phyloP scores from a whole-genome alignment of 2,329 filamentous ascomycete genomes.

The Fusarium anthophilum region DNA sequence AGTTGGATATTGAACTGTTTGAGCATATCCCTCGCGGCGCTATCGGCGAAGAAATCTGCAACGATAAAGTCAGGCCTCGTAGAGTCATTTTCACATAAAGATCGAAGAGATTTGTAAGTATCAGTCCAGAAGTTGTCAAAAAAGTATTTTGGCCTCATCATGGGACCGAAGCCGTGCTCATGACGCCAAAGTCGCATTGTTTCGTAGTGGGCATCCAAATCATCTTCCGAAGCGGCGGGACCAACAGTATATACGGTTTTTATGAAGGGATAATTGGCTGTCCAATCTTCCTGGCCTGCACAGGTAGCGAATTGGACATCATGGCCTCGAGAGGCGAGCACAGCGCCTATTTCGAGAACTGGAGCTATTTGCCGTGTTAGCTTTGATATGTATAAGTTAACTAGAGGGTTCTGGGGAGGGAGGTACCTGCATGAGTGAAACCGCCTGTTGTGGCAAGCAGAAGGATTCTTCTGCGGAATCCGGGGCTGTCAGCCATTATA shows the following conservation, averaged over 20 bases:
- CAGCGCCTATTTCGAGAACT: constrained; percentile 48
- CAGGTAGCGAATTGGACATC: constrained; percentile 52
- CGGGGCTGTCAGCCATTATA: constrained; percentile 24
- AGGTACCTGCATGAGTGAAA: constrained; percentile 48
- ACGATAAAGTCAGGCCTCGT: constrained; percentile 52
- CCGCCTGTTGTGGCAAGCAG: constrained; percentile 49
- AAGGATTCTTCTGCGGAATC: constrained; percentile 39
- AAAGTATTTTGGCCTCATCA: constrained; percentile 49
- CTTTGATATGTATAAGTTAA: neutral
- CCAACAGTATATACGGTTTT: constrained; percentile 46
- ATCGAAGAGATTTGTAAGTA: constrained; percentile 33
- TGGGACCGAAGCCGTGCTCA: constrained; percentile 43
- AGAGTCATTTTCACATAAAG: constrained; percentile 25
- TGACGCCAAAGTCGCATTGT: constrained; percentile 48
- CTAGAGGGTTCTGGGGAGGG: neutral
- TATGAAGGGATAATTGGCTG: constrained; percentile 44
- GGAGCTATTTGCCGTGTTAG: constrained; percentile 40
- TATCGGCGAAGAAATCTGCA: constrained; percentile 56
- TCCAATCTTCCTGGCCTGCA: constrained; percentile 49
- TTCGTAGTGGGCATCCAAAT: constrained; percentile 48
- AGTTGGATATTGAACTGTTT: constrained; percentile 50
- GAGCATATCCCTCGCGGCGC: constrained; percentile 52
- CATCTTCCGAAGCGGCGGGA: constrained; percentile 39
- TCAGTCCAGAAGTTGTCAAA: constrained; percentile 51
- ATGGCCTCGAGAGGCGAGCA: constrained; percentile 48